phyloP scores from a whole-genome alignment of 441 rosid species.

The Corymbia citriodora region DNA sequence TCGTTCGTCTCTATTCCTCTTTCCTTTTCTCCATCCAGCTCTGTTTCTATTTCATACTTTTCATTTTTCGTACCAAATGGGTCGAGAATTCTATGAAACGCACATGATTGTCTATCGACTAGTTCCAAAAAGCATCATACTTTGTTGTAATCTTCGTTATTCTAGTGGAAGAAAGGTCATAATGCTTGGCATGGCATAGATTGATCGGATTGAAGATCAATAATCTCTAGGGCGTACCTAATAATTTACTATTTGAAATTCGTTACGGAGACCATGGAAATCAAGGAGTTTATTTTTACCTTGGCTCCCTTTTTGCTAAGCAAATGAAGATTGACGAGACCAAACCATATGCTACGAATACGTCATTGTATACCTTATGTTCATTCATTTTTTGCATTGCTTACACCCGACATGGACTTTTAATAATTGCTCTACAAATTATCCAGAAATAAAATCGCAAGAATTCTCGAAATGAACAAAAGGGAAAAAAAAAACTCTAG shows the following conservation, averaged over 20 bases:
- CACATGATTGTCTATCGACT: rapidly evolving
- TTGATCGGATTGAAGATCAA: rapidly evolving
- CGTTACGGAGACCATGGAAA: no score
- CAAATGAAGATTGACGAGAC: no score
- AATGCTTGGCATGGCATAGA: neutral
- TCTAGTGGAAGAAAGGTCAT: neutral
- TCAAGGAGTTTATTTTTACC: no score
- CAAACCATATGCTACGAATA: neutral
- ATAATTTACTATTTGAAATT: neutral
- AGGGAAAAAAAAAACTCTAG: neutral
- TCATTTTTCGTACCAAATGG: no score
- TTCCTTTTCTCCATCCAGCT: no score
- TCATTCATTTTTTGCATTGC: neutral
- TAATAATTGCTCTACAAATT: neutral
- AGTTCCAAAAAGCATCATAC: neutral
- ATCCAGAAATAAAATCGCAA: neutral
- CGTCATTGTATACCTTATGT: neutral
- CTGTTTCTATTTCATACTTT: no score
- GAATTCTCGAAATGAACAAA: neutral
- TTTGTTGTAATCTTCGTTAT: neutral
- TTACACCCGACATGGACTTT: neutral
- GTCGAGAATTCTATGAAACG: neutral
- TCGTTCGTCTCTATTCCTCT: neutral
- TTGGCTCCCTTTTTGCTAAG: no score
- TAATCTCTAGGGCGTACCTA: neutral